Percentiles rank a stretch among this genome's conserved stretches.
Conservation (phyloP, 345 rosid species). For the Sisymbrium irio region DNA sequence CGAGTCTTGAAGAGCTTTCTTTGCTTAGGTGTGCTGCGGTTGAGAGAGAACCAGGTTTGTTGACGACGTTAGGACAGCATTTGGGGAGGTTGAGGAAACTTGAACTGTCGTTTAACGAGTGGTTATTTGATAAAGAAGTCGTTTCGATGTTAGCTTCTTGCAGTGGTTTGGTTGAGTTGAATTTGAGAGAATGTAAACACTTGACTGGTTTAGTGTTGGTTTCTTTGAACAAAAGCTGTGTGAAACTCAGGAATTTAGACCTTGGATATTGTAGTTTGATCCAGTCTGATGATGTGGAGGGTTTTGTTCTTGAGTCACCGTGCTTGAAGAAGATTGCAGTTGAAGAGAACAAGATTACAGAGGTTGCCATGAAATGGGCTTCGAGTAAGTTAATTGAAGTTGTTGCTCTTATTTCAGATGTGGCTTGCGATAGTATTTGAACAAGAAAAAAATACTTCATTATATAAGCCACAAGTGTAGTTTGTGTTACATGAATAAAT, state of each 20-base stretch:
- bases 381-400: slow-evolving; percentile 45
- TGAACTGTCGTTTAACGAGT: slow-evolving; percentile 63
- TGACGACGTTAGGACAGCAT: slow-evolving; percentile 75
- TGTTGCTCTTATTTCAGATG: slow-evolving; percentile 13
- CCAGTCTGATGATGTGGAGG: slow-evolving; percentile 48
- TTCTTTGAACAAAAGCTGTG: slow-evolving; percentile 54
- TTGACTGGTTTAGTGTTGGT: slow-evolving; percentile 44
- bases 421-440: slow-evolving; percentile 5
- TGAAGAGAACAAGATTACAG: slow-evolving; percentile 60
- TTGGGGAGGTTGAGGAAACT: slow-evolving; percentile 54
- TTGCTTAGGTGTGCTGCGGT: slow-evolving; percentile 70
- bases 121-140: slow-evolving; percentile 65
- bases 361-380: slow-evolving; percentile 43
- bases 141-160: slow-evolving; percentile 74
- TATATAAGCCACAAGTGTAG: background rate
- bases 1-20: slow-evolving; percentile 59
- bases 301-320: slow-evolving; percentile 43
- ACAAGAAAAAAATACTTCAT: background rate
- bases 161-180: slow-evolving; percentile 47
- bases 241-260: slow-evolving; percentile 48
- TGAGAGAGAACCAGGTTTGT: slow-evolving; percentile 69
- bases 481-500: background rate
- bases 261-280: slow-evolving; percentile 50
- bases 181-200: slow-evolving; percentile 61
- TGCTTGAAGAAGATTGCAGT: slow-evolving; percentile 50